Evolutionary conservation across 495 filamentous ascomycete genomes (phyloP).

Genomic region (Amphirosellinia nigrospora): DNA sequence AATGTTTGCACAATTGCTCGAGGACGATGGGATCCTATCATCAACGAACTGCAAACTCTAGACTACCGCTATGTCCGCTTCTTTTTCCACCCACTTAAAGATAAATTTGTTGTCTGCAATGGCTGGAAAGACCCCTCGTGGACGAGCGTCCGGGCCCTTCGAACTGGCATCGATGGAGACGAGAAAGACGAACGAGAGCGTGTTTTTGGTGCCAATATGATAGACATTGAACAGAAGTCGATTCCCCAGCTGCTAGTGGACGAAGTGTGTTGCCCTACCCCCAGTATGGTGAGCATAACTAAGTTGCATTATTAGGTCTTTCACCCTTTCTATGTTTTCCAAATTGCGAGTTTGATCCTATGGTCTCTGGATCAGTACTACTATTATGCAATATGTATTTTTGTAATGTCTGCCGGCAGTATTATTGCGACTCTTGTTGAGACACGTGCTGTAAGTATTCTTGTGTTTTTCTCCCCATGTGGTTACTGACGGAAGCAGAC

Average conservation of each 20-base stretch:
- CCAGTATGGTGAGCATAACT: slow-evolving; percentile 14
- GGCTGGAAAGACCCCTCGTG: slow-evolving; percentile 94
- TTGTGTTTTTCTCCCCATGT: slow-evolving; percentile 10
- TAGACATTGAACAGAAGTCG: slow-evolving; percentile 90
- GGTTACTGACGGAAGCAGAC: slow-evolving; percentile 59
- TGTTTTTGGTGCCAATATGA: slow-evolving; percentile 86
- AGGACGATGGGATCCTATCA: slow-evolving; percentile 87
- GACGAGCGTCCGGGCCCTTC: slow-evolving; percentile 76
- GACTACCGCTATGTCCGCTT: slow-evolving; percentile 95
- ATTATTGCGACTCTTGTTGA: slow-evolving; percentile 89
- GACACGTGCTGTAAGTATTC: slow-evolving; percentile 73
- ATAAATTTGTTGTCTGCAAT: slow-evolving; percentile 83
- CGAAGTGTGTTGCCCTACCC: slow-evolving; percentile 65
- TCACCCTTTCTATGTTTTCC: slow-evolving; percentile 98
- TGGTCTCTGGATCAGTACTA: slow-evolving; percentile 98
- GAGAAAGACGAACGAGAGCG: slow-evolving; percentile 82
- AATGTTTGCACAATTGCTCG: slow-evolving; percentile 60
- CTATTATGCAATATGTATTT: slow-evolving; percentile 96
- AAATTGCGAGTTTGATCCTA: slow-evolving; percentile 90
- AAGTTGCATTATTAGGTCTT: slow-evolving; percentile 66
- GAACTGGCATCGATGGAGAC: slow-evolving; percentile 86
- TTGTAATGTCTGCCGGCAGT: slow-evolving; percentile 90
- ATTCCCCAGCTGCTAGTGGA: slow-evolving; percentile 83
- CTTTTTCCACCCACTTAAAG: slow-evolving; percentile 84
- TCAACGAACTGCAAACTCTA: slow-evolving; percentile 72